These are phyloP conservation scores for Diutina neorugosa DNA, from an alignment of 1,139 yeast species.

Conservation along the genomic window DNA sequence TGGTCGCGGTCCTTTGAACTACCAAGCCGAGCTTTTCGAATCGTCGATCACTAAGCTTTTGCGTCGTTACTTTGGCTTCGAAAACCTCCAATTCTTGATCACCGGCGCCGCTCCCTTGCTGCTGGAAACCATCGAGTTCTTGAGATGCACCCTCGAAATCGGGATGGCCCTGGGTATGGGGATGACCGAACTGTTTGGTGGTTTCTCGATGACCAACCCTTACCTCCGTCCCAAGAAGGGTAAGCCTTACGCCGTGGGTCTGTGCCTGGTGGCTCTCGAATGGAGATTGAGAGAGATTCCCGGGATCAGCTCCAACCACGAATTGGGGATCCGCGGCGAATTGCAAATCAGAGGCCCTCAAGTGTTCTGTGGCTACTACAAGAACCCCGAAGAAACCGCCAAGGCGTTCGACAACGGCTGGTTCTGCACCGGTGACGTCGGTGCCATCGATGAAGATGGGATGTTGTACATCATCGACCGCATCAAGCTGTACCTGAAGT, in stretches of 20 bases:
- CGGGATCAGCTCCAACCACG: background rate
- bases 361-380: constrained; percentile 24
- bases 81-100: constrained; percentile 12
- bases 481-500: constrained; percentile 69
- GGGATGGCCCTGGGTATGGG: constrained; percentile 8
- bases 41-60: constrained; percentile 8
- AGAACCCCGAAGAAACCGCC: constrained; percentile 26
- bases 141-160: constrained; percentile 11
- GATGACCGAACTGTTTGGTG: constrained; percentile 3
- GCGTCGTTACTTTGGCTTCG: constrained; percentile 11
- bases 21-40: constrained; percentile 6
- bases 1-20: constrained; percentile 1
- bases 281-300: background rate
- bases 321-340: constrained; percentile 18
- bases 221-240: background rate
- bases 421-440: constrained; percentile 73
- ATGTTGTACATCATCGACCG: constrained; percentile 55
- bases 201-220: constrained; percentile 1
- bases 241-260: background rate
- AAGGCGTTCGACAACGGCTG: constrained; percentile 45
- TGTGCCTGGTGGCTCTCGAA: background rate
- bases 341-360: constrained; percentile 29
- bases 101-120: constrained; percentile 14
- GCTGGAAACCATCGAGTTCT: constrained; percentile 10
- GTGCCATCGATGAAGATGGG: constrained; percentile 31